These are phyloP conservation scores for Rhodamnia rubescens DNA, from an alignment of 345 rosid species.

Conservation along the genomic window DNA sequence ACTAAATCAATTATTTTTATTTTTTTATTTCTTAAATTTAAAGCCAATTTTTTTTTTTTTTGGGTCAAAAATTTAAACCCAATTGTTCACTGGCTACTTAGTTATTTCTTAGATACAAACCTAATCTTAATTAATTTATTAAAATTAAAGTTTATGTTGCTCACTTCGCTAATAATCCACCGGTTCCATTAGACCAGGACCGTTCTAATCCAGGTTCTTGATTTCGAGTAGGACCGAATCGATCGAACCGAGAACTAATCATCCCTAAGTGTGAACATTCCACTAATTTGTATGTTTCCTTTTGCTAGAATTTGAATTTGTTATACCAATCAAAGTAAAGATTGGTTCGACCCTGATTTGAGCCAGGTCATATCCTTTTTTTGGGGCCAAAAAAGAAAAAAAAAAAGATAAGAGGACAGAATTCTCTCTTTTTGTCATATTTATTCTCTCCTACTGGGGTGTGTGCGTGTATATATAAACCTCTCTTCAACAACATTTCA, in stretches of 20 bases:
- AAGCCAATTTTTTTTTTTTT: too few species aligned
- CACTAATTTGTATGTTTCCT: background rate
- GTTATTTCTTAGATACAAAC: too few species aligned
- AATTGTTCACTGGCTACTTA: too few species aligned
- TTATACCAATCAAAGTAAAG: background rate
- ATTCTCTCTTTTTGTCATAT: background rate
- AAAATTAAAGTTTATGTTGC: too few species aligned
- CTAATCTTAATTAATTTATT: too few species aligned
- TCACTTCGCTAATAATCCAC: too few species aligned
- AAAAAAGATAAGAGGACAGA: background rate
- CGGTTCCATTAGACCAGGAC: too few species aligned
- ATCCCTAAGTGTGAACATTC: background rate
- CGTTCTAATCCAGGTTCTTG: accelerated
- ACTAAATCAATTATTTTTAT: too few species aligned
- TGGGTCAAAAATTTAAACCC: too few species aligned
- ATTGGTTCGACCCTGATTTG: background rate
- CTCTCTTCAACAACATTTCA: background rate
- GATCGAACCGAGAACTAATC: too few species aligned
- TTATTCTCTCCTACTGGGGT: background rate
- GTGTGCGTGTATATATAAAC: background rate
- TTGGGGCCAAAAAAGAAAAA: background rate
- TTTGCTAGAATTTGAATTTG: background rate
- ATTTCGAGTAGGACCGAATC: too few species aligned
- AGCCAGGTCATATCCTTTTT: background rate
- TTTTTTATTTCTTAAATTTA: too few species aligned